A percentile compares a stretch with the other conserved stretches of the same genome.
Conservation (phyloP, 371 early-diverging fungal species). For the Encephalitozoon cuniculi region DNA sequence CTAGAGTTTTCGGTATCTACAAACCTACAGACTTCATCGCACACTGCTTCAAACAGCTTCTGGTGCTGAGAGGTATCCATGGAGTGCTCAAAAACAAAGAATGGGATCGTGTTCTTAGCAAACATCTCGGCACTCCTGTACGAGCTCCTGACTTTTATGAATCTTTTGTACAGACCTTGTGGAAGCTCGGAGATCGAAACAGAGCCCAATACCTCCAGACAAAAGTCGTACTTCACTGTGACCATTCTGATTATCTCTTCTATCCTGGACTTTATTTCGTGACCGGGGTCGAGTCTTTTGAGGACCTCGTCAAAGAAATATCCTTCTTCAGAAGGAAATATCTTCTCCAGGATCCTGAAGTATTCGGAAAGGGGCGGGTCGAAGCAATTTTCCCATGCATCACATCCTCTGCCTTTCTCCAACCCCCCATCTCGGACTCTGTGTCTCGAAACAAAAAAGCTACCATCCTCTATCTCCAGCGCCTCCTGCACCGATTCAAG, state of each 20-base stretch:
- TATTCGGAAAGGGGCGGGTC: not conserved
- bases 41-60: not conserved
- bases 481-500: not conserved
- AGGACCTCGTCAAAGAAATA: not conserved
- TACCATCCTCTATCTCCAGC: not conserved
- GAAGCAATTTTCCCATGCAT: not conserved
- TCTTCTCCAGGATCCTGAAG: not conserved
- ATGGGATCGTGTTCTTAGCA: not conserved
- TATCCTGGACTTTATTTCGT: not conserved
- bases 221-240: not conserved
- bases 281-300: not conserved
- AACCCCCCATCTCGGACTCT: not conserved
- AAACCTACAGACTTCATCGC: not conserved
- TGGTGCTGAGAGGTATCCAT: not conserved
- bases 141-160: not conserved
- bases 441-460: not conserved
- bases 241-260: not conserved
- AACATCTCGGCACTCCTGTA: not conserved
- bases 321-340: not conserved
- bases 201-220: not conserved
- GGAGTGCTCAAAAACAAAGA: not conserved
- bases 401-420: not conserved
- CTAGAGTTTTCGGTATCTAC: not conserved
- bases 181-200: not conserved
- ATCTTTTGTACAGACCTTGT: not conserved